Evolutionary conservation across 1,284 basidiomycete genomes (phyloP).

Genomic region (Cutaneotrichosporon sp.): DNA sequence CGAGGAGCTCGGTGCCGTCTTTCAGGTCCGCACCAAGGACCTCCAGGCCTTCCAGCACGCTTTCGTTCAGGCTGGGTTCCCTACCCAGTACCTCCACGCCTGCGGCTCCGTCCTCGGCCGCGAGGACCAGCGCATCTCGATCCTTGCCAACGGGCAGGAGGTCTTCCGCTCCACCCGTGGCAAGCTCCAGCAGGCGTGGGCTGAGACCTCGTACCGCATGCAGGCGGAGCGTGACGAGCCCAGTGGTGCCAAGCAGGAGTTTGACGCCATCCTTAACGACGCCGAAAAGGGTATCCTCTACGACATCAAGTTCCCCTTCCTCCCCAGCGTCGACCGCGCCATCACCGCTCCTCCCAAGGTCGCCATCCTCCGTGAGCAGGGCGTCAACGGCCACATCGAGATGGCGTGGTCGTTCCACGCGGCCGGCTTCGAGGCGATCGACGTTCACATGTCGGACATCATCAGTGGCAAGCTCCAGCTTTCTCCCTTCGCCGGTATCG

Average conservation of each 20-base stretch:
- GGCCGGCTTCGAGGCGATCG: slow-evolving; percentile 90
- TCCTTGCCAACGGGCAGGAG: slow-evolving; percentile 59
- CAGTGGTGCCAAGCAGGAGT: slow-evolving; percentile 76
- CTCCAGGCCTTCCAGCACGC: slow-evolving; percentile 62
- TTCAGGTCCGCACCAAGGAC: slow-evolving; percentile 74
- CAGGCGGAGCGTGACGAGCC: slow-evolving; percentile 86
- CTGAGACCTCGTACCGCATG: slow-evolving; percentile 91
- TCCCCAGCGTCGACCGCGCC: slow-evolving; percentile 52
- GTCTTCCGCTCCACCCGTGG: slow-evolving; percentile 69
- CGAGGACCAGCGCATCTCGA: slow-evolving; percentile 63
- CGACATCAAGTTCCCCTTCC: slow-evolving; percentile 64
- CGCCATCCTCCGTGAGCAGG: slow-evolving; percentile 94
- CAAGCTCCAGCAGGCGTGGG: slow-evolving; percentile 80
- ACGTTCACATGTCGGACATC: slow-evolving; percentile 98
- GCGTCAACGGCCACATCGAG: slow-evolving; percentile 96
- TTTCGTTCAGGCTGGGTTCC: slow-evolving; percentile 72
- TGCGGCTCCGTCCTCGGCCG: slow-evolving; percentile 67
- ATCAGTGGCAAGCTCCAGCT: slow-evolving; percentile 70
- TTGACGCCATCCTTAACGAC: slow-evolving; percentile 68
- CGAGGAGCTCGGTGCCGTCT: slow-evolving; percentile 90
- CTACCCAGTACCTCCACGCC: slow-evolving; percentile 67
- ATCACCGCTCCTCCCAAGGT: slow-evolving; percentile 71
- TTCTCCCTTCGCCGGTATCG: slow-evolving; percentile 75
- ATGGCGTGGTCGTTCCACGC: slow-evolving; percentile 97
- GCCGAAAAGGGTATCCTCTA: slow-evolving; percentile 71